phyloP scores from a whole-genome alignment of 768 basidiomycete species.

The Strobilomyces echinocephalus region DNA sequence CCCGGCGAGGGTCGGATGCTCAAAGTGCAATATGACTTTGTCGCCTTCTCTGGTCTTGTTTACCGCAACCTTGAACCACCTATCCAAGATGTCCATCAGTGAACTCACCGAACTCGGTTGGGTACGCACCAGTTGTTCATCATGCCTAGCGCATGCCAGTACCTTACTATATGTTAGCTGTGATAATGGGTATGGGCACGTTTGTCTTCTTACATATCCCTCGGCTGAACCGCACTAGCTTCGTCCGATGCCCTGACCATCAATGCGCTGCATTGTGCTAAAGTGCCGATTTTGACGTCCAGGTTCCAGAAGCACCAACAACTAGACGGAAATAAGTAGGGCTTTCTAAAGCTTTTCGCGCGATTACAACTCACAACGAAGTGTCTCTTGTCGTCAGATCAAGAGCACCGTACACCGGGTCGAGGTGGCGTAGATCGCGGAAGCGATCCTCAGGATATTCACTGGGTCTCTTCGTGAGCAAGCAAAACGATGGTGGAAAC shows the following conservation, averaged over 20 bases:
- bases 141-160: slow-evolving; percentile 57
- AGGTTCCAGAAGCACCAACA: slow-evolving; percentile 62
- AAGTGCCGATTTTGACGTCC: slow-evolving; percentile 30
- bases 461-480: slow-evolving; percentile 13
- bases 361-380: slow-evolving; percentile 36
- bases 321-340: slow-evolving; percentile 4
- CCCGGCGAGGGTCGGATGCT: slow-evolving; percentile 56
- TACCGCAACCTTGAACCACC: slow-evolving; percentile 57
- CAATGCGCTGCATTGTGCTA: slow-evolving; percentile 36
- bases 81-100: slow-evolving; percentile 9
- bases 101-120: not conserved
- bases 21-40: slow-evolving; percentile 37
- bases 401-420: slow-evolving; percentile 44
- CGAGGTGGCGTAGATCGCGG: slow-evolving; percentile 33
- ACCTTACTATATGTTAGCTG: slow-evolving; percentile 18
- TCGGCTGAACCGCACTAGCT: slow-evolving; percentile 42
- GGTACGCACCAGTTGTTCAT: slow-evolving; percentile 44
- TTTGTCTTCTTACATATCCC: slow-evolving; percentile 41
- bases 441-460: slow-evolving; percentile 50
- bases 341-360: not conserved
- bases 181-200: not conserved
- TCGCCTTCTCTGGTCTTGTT: slow-evolving; percentile 31
- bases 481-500: not conserved
- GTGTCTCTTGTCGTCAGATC: slow-evolving; percentile 46
- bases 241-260: slow-evolving; percentile 56